These are phyloP conservation scores for Cercospora beticola DNA, from an alignment of 2,329 filamentous ascomycete genomes.

Conservation along the genomic window DNA sequence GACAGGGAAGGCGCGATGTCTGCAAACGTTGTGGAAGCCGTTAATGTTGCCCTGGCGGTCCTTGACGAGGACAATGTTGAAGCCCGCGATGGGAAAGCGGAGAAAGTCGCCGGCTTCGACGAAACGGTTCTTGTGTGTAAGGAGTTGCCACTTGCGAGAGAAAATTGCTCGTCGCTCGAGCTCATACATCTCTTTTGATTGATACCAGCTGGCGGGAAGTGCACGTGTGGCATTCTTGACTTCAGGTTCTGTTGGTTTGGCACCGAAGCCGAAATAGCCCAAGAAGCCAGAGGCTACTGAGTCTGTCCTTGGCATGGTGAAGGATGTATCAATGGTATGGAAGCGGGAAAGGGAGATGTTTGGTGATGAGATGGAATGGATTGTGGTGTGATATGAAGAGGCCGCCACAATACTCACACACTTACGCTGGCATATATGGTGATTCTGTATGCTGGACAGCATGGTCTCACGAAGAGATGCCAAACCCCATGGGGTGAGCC, in stretches of 20 bases:
- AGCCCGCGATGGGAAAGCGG: constrained; percentile 56
- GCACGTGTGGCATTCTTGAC: constrained; percentile 38
- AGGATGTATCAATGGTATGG: constrained; percentile 4
- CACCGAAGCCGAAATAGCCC: constrained; percentile 43
- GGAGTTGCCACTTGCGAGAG: constrained; percentile 39
- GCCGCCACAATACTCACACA: not conserved
- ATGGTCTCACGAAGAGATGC: constrained; percentile 13
- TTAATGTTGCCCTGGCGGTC: constrained; percentile 56
- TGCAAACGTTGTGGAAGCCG: constrained; percentile 63
- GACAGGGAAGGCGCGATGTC: constrained; percentile 61
- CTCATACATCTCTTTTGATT: constrained; percentile 46
- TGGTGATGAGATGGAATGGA: not conserved
- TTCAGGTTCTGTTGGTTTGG: constrained; percentile 26
- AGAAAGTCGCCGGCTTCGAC: constrained; percentile 39
- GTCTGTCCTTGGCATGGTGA: constrained; percentile 14
- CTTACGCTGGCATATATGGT: constrained; percentile 19
- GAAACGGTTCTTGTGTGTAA: constrained; percentile 36
- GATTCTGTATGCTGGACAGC: constrained; percentile 1
- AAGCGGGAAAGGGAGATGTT: not conserved
- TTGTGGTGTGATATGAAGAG: constrained; percentile 3
- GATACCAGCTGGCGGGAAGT: constrained; percentile 49
- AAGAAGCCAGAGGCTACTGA: constrained; percentile 18
- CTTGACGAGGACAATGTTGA: constrained; percentile 54
- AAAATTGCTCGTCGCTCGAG: constrained; percentile 49
- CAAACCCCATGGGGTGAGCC: constrained; percentile 20